Percentiles rank a stretch among this genome's conserved stretches.
Conservation (phyloP, 768 basidiomycete species). For the Tricholoma terreum region DNA sequence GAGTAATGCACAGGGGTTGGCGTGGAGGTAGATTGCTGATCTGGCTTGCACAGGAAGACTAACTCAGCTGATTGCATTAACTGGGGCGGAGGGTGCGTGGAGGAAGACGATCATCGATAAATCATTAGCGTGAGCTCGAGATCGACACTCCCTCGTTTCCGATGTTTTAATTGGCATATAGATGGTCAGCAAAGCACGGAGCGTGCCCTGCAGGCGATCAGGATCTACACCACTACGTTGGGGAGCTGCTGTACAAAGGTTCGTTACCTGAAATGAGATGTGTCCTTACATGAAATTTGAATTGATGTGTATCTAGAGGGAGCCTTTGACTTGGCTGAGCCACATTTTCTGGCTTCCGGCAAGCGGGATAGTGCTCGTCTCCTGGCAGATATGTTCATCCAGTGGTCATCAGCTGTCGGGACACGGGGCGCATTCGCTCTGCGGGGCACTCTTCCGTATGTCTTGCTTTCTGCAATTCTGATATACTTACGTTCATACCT, state of each 20-base stretch:
- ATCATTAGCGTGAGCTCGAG: constrained; percentile 67
- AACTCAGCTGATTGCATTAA: constrained; percentile 88
- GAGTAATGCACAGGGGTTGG: constrained; percentile 21
- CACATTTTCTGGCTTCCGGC: constrained; percentile 80
- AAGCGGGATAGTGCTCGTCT: constrained; percentile 85
- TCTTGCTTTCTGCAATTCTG: constrained; percentile 11
- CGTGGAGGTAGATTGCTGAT: constrained; percentile 9
- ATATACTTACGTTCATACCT: neutral
- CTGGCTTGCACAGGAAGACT: constrained; percentile 58
- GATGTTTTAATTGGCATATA: constrained; percentile 31
- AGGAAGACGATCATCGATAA: constrained; percentile 86
- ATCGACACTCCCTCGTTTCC: neutral
- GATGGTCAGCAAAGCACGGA: constrained; percentile 84
- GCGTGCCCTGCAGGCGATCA: constrained; percentile 86
- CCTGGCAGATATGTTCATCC: constrained; percentile 81
- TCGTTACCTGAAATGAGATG: neutral
- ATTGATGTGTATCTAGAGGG: constrained; percentile 50
- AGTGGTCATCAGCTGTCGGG: constrained; percentile 62
- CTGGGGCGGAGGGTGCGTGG: constrained; percentile 80
- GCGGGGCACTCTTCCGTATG: constrained; percentile 83
- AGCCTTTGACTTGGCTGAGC: constrained; percentile 70
- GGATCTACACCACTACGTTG: constrained; percentile 84
- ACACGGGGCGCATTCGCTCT: constrained; percentile 75
- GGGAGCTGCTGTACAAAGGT: constrained; percentile 85
- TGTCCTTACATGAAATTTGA: neutral